Base-by-base conservation (phyloP, 768 basidiomycete genomes). In the Jaapia argillacea region DNA sequence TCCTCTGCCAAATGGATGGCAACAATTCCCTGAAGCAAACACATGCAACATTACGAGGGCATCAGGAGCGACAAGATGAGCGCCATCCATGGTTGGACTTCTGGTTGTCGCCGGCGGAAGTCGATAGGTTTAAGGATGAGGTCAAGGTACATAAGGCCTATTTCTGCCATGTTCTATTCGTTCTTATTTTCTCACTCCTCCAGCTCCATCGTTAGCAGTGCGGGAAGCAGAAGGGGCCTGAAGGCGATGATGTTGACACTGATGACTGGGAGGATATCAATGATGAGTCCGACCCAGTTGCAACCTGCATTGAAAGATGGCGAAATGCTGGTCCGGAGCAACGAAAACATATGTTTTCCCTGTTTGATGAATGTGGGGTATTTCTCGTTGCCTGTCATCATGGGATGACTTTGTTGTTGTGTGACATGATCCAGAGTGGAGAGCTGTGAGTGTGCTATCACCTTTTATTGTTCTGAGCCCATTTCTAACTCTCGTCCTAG, bases 391-490 rank as follows among this genome's bases (percentile, higher is more conserved):
- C 48, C 1, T 58, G 57, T 41, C 42, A 48, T 5, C 55, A 58
- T 39, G 53, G 55, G 1, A 46, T 54, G 1, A 39, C 50, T 20
- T 45, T 54, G 13, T 26, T 40, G 1, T 27, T 48, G 6, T 54
- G 50, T 36, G 55, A 58, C 36, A 58, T 58, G 57, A 46, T 56
- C 12, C 47, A 48, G 2, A 56, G 53, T 25, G 54, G 58, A 4
- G 56, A 59, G 37, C 47, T 57, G 58, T 57, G 40, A 43, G 57
- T 48, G 3, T 12, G n/a, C n/a, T n/a, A n/a, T n/a, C 2, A 27
- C 18, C 22, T 12, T 5, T 41, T 16, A 27, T 5, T 31, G 20
- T 24, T 10, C 25, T 38, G 6, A 16, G 28, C 28, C 10, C 16
- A 33, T 35, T 7, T 40, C 24, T 27, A 24, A 45, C 16, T 2